Evolutionary conservation across 2,329 filamentous ascomycete species (phyloP).

Genomic region (Trichophyton mentagrophytes): DNA sequence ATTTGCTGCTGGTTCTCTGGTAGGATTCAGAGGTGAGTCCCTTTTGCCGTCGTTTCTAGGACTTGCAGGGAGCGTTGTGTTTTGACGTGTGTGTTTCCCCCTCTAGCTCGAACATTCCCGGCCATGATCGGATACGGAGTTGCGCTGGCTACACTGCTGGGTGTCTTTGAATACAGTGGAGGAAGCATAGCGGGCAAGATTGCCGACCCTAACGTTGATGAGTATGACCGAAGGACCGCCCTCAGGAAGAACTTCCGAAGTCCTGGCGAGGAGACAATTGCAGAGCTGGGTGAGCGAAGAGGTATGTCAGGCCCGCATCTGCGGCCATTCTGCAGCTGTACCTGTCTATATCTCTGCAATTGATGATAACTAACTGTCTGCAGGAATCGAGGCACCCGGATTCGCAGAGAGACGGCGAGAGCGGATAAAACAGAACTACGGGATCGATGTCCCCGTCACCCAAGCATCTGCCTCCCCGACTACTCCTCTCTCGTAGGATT

Average conservation of each 20-base stretch:
- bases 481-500: background rate
- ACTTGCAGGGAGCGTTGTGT: too few relatives aligned
- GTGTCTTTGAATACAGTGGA: constrained; percentile 56
- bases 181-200: constrained; percentile 45
- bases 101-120: constrained; percentile 51
- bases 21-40: constrained; percentile 57
- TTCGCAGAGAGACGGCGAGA: constrained; percentile 74
- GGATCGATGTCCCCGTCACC: constrained; percentile 65
- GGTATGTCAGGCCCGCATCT: constrained; percentile 41
- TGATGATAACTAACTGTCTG: background rate
- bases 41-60: background rate
- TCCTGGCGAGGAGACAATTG: constrained; percentile 66
- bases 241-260: constrained; percentile 61
- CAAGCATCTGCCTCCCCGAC: constrained; percentile 25
- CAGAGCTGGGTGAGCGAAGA: constrained; percentile 73
- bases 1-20: constrained; percentile 58
- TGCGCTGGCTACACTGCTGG: constrained; percentile 45
- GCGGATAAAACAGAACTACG: constrained; percentile 75
- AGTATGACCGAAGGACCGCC: constrained; percentile 63
- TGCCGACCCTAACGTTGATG: constrained; percentile 49
- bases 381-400: constrained; percentile 67
- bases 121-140: constrained; percentile 57
- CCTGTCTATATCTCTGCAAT: constrained; percentile 9
- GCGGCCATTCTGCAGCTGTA: too few relatives aligned
- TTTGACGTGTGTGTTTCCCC: constrained; percentile 11